Percentiles rank a stretch among this genome's conserved stretches.
These are phyloP conservation scores for Castanospermum australe DNA, from an alignment of 306 rosid species.

Conservation along the genomic window DNA sequence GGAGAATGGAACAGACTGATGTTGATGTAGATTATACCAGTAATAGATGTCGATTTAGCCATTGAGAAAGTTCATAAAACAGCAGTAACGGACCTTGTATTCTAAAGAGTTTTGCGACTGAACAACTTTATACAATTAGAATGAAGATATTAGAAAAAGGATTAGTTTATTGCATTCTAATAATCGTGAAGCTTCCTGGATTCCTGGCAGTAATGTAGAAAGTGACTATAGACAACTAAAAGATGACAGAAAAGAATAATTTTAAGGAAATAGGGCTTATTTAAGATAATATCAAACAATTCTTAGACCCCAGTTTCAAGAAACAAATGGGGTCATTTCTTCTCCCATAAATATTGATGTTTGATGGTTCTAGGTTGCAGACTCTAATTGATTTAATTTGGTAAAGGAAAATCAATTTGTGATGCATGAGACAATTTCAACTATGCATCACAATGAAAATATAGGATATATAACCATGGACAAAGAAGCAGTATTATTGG, in stretches of 20 bases:
- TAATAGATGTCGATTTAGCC: not conserved
- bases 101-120: not conserved
- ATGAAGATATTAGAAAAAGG: not conserved
- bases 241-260: not conserved
- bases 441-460: not conserved
- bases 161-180: constrained; percentile 2
- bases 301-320: not conserved
- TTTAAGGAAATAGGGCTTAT: not conserved
- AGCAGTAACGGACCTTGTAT: not conserved
- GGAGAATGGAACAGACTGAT: constrained; percentile 1
- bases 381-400: not conserved
- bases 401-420: not conserved
- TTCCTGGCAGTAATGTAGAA: not conserved
- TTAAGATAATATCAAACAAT: not conserved
- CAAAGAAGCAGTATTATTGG: not conserved
- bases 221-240: not conserved
- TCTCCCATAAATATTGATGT: not conserved
- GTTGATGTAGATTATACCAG: not conserved
- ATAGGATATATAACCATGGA: not conserved
- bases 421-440: not conserved
- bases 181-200: not conserved
- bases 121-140: not conserved
- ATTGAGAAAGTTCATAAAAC: constrained; percentile 8
- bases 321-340: not conserved
- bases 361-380: not conserved